Conservation (phyloP, 345 rosid genomes). For the Melastoma malabathricum region DNA sequence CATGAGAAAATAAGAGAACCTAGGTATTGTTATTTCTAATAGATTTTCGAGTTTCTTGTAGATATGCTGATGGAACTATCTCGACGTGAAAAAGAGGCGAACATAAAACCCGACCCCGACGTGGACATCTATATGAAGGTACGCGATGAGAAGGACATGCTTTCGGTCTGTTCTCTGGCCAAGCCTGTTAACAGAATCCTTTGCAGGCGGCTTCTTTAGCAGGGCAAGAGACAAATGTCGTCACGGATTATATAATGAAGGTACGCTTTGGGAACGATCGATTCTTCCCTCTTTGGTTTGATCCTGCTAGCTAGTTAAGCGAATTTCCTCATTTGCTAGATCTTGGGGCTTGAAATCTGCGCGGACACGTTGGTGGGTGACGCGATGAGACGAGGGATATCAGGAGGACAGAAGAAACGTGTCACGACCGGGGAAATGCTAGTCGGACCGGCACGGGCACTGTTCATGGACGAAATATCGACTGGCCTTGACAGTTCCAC, state of each 20-base stretch:
- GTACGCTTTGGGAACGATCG: conserved; percentile 13
- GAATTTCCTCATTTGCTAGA: conserved; percentile 10
- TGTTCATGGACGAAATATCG: conserved; percentile 84
- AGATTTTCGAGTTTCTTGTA: conserved; percentile 9
- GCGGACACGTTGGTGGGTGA: conserved; percentile 51
- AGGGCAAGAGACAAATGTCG: conserved; percentile 51
- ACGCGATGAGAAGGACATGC: neutral
- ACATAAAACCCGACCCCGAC: conserved; percentile 83
- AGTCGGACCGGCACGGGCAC: conserved; percentile 67
- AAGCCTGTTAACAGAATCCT: conserved; percentile 3
- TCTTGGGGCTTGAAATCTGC: conserved; percentile 47
- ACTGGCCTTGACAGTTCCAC: conserved; percentile 84
- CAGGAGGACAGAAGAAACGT: conserved; percentile 52
- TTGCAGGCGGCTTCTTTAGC: conserved; percentile 51
- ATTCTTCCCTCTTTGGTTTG: neutral
- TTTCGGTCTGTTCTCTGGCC: neutral
- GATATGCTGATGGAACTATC: conserved; percentile 59
- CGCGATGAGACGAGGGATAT: conserved; percentile 47
- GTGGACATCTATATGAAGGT: conserved; percentile 83
- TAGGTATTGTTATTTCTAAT: no score
- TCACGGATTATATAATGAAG: conserved; percentile 76
- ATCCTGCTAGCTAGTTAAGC: neutral
- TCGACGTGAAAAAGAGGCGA: conserved; percentile 67
- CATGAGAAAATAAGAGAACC: no score
- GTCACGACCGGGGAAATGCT: conserved; percentile 69